Evolutionary conservation across 768 basidiomycete species (phyloP).

Genomic region (Pholiota microspora): DNA sequence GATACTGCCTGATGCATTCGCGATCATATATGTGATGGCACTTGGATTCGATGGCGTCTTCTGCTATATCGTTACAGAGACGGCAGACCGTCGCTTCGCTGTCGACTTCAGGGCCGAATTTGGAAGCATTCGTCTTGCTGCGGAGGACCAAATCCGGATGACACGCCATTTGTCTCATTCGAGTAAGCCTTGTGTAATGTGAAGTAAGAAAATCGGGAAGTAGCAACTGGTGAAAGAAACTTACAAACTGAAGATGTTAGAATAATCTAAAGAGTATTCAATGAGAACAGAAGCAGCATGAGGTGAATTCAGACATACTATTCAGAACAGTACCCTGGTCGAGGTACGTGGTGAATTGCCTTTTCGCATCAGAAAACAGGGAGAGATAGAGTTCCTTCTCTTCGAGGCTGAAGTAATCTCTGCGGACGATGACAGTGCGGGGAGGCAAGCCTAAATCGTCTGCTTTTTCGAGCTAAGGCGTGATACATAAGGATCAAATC

Average conservation of each 20-base stretch:
- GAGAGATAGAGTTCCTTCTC: constrained; percentile 95
- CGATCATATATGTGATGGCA: constrained; percentile 96
- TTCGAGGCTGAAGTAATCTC: constrained; percentile 93
- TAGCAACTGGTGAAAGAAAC: constrained; percentile 16
- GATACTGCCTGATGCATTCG: constrained; percentile 92
- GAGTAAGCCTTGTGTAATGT: constrained; percentile 63
- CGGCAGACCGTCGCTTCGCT: constrained; percentile 87
- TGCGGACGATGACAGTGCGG: constrained; percentile 81
- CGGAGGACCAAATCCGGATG: constrained; percentile 92
- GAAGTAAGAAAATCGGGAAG: not conserved
- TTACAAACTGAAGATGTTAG: constrained; percentile 82
- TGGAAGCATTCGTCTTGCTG: constrained; percentile 72
- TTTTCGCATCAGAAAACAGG: constrained; percentile 88
- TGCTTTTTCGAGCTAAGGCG: constrained; percentile 77
- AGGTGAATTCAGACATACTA: constrained; percentile 51
- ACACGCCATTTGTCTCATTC: constrained; percentile 95
- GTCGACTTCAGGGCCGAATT: constrained; percentile 55
- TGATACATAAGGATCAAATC: not conserved
- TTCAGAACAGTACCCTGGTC: constrained; percentile 89
- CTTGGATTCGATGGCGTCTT: constrained; percentile 93
- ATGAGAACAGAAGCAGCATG: not conserved
- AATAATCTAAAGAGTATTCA: constrained; percentile 58
- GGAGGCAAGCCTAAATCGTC: constrained; percentile 97
- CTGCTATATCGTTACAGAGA: constrained; percentile 94
- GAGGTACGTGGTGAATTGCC: constrained; percentile 89